Percentiles rank a stretch among this genome's conserved stretches.
Evolutionary conservation across 2,329 filamentous ascomycete species (phyloP).

Genomic region (Fusarium domesticum): DNA sequence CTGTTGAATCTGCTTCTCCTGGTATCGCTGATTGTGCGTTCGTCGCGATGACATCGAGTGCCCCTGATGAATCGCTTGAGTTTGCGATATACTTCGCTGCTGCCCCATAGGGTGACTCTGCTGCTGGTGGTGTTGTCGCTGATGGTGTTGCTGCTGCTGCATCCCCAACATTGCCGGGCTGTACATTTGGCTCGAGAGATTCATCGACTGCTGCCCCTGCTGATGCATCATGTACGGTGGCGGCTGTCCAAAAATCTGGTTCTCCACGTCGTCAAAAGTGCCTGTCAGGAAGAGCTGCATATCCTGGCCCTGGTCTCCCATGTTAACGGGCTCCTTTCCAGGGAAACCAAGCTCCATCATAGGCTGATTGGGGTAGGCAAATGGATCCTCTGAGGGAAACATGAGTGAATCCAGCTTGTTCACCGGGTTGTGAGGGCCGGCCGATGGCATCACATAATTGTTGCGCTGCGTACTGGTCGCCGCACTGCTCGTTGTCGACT

Average conservation of each 20-base stretch:
- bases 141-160: conserved; percentile 25
- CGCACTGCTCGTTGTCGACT: conserved; percentile 41
- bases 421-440: conserved; percentile 45
- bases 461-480: conserved; percentile 39
- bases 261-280: conserved; percentile 65
- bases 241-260: conserved; percentile 67
- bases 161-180: conserved; percentile 43
- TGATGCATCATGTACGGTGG: conserved; percentile 64
- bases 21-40: conserved; percentile 31
- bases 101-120: conserved; percentile 32
- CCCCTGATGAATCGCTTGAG: conserved; percentile 25
- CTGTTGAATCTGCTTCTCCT: conserved; percentile 46
- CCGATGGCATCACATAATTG: conserved; percentile 32
- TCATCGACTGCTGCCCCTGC: conserved; percentile 42
- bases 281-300: conserved; percentile 51
- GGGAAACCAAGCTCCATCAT: conserved; percentile 58
- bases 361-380: conserved; percentile 75
- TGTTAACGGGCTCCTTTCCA: conserved; percentile 33
- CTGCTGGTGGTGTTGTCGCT: conserved; percentile 18
- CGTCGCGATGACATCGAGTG: conserved; percentile 25
- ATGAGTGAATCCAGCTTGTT: conserved; percentile 74
- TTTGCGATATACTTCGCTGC: conserved; percentile 21
- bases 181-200: conserved; percentile 45
- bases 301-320: conserved; percentile 35
- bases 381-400: conserved; percentile 75